These are phyloP conservation scores for Fimicolochytrium jonesii DNA, from an alignment of 192 early-diverging fungal genomes.

Conservation along the genomic window DNA sequence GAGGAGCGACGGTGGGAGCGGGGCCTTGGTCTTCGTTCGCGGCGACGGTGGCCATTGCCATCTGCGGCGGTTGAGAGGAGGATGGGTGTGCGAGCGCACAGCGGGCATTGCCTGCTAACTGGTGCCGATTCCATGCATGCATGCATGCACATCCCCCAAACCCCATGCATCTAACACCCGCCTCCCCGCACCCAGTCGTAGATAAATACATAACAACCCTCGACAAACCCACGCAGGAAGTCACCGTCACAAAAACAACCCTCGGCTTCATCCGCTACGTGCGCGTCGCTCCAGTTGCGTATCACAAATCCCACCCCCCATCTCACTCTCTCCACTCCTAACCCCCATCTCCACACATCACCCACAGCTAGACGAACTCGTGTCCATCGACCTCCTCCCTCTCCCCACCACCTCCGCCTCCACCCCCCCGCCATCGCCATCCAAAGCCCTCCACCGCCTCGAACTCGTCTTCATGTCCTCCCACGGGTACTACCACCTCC, in stretches of 20 bases:
- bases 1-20: too few relatives aligned
- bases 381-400: not conserved
- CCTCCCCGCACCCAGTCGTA: slow-evolving; percentile 1
- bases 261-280: slow-evolving; percentile 15
- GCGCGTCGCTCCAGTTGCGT: slow-evolving; percentile 22
- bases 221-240: slow-evolving; percentile 22
- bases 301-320: too few relatives aligned
- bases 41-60: not conserved
- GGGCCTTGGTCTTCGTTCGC: not conserved
- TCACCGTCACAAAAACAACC: slow-evolving; percentile 21
- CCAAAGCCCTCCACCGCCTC: slow-evolving; percentile 6
- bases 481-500: slow-evolving; percentile 29
- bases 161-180: not conserved
- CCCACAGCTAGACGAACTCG: too few relatives aligned
- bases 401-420: not conserved
- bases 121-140: not conserved
- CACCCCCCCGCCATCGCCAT: not conserved
- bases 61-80: too few relatives aligned
- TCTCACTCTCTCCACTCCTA: too few relatives aligned
- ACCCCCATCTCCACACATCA: too few relatives aligned
- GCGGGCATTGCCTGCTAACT: too few relatives aligned
- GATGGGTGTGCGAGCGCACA: too few relatives aligned
- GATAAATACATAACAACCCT: slow-evolving; percentile 20
- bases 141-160: not conserved
- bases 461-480: slow-evolving; percentile 32